Percentiles rank a stretch among this genome's conserved stretches.
These are phyloP conservation scores for Inonotus hispidus DNA, from an alignment of 1,284 basidiomycete genomes.

Conservation along the genomic window DNA sequence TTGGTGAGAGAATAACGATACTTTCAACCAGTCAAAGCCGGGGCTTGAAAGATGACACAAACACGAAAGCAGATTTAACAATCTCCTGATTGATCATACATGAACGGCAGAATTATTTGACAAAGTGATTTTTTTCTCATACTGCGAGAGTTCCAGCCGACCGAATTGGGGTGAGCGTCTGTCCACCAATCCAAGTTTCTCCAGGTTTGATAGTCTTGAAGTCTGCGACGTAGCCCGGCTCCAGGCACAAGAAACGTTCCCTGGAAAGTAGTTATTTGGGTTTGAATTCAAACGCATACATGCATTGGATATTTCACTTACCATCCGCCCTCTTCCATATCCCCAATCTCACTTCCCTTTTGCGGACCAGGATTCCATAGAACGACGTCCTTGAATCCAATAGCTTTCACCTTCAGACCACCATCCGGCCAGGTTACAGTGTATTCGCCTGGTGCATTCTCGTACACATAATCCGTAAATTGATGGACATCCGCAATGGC, in stretches of 20 bases:
- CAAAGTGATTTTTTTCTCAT: not conserved
- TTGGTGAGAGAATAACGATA: too few relatives aligned
- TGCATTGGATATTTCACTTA: slow-evolving; percentile 33
- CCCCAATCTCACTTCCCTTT: slow-evolving; percentile 65
- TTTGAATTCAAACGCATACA: slow-evolving; percentile 6
- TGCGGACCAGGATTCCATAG: slow-evolving; percentile 82
- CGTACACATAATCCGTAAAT: slow-evolving; percentile 73
- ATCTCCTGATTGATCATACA: not conserved
- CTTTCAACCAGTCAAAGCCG: slow-evolving; percentile 15
- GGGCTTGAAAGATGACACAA: slow-evolving; percentile 4
- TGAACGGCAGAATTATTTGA: not conserved
- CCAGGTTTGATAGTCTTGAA: slow-evolving; percentile 57
- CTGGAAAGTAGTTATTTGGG: slow-evolving; percentile 32
- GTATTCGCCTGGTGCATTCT: slow-evolving; percentile 53
- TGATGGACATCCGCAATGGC: slow-evolving; percentile 54
- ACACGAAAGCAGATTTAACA: not conserved
- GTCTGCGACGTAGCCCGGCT: slow-evolving; percentile 77
- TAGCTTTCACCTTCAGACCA: slow-evolving; percentile 51
- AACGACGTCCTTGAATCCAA: slow-evolving; percentile 70
- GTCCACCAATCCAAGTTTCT: slow-evolving; percentile 69
- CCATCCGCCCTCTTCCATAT: slow-evolving; percentile 88
- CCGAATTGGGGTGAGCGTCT: slow-evolving; percentile 43
- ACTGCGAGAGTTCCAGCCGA: not conserved
- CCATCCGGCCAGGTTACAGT: slow-evolving; percentile 55
- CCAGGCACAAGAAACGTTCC: slow-evolving; percentile 79